phyloP scores from a whole-genome alignment of 371 early-diverging fungal species.

The Syncephalastrum contaminatum region DNA sequence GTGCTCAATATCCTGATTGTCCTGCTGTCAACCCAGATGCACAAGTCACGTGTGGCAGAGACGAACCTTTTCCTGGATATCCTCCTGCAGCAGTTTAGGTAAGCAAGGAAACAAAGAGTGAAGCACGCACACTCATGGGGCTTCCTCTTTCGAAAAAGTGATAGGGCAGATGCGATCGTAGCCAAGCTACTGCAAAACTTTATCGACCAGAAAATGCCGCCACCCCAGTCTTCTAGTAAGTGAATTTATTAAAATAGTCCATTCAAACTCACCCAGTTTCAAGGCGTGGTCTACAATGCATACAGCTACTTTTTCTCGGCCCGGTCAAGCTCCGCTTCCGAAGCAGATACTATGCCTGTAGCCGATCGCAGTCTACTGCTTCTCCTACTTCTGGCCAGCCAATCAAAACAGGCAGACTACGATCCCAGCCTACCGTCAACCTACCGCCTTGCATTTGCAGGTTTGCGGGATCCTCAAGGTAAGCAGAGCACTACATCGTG shows the following conservation, averaged over 20 bases:
- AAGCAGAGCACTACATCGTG: constrained; percentile 1
- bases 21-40: constrained; percentile 65
- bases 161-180: constrained; percentile 59
- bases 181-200: constrained; percentile 61
- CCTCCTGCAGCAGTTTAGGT: constrained; percentile 55
- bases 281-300: constrained; percentile 66
- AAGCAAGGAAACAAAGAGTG: neutral
- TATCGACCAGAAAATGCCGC: constrained; percentile 59
- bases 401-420: constrained; percentile 15
- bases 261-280: neutral
- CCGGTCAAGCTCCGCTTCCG: constrained; percentile 38
- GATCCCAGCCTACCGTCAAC: constrained; percentile 26
- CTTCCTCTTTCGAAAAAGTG: constrained; percentile 29
- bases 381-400: constrained; percentile 48
- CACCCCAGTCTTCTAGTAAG: constrained; percentile 56
- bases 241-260: neutral
- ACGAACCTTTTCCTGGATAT: constrained; percentile 67
- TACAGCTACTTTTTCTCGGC: constrained; percentile 68
- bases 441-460: constrained; percentile 54
- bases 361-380: constrained; percentile 65
- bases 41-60: constrained; percentile 40
- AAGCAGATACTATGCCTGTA: constrained; percentile 54
- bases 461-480: constrained; percentile 63
- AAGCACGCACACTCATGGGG: neutral
- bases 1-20: constrained; percentile 62